These are phyloP conservation scores for Backusella australiensis DNA, from an alignment of 192 early-diverging fungal species.

Conservation along the genomic window DNA sequence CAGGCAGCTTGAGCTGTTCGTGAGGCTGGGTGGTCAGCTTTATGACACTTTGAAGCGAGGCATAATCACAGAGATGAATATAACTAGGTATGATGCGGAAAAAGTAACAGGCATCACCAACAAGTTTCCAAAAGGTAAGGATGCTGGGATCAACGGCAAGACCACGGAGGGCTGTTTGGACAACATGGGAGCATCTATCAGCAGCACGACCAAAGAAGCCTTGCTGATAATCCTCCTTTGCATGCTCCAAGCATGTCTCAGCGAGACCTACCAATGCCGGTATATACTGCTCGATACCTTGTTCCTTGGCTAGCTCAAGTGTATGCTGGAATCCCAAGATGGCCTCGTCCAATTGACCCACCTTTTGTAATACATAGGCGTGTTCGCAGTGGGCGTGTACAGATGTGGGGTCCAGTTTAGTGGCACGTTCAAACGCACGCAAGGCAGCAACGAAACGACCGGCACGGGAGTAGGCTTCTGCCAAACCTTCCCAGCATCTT, in stretches of 20 bases:
- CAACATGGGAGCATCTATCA: conserved; percentile 49
- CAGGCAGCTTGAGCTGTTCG: conserved; percentile 35
- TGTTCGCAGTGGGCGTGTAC: conserved; percentile 45
- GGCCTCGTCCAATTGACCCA: conserved; percentile 52
- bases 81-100: conserved; percentile 50
- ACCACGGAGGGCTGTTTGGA: conserved; percentile 32
- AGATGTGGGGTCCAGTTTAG: conserved; percentile 60
- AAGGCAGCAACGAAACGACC: conserved; percentile 72
- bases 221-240: conserved; percentile 49
- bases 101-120: conserved; percentile 53
- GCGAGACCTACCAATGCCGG: conserved; percentile 51
- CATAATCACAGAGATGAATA: conserved; percentile 36
- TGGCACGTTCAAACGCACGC: conserved; percentile 72
- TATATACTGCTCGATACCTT: conserved; percentile 39
- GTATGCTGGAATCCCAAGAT: conserved; percentile 43
- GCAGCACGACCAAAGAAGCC: conserved; percentile 68
- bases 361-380: conserved; percentile 49
- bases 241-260: conserved; percentile 46
- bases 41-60: conserved; percentile 23
- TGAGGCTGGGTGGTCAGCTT: conserved; percentile 30
- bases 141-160: conserved; percentile 27
- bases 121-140: conserved; percentile 60
- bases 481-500: conserved; percentile 75
- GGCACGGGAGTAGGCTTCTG: conserved; percentile 69
- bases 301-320: conserved; percentile 32